Evolutionary conservation across 768 basidiomycete genomes (phyloP).

Genomic region (Macrocybe gigantea): DNA sequence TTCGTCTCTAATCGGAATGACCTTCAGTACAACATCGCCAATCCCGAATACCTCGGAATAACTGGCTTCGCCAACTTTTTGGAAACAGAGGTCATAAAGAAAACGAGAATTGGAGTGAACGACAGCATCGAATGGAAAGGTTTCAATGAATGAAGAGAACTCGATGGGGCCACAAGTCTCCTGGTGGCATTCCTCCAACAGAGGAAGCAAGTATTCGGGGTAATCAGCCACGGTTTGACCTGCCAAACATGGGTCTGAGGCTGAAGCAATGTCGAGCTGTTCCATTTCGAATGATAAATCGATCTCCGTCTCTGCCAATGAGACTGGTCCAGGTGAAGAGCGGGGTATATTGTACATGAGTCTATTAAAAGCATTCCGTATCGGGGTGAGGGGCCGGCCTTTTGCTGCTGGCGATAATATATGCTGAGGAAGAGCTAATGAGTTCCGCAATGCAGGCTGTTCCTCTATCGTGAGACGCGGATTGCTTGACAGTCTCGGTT

Average conservation of each 20-base stretch:
- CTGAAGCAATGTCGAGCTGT: conserved; percentile 31
- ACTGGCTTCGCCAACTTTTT: conserved; percentile 93
- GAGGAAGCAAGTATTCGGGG: conserved; percentile 53
- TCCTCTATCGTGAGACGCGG: no score
- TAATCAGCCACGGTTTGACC: conserved; percentile 20
- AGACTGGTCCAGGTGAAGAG: conserved; percentile 51
- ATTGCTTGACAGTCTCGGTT: no score
- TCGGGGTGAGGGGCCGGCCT: conserved; percentile 65
- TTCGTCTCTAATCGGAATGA: conserved; percentile 71
- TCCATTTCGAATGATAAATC: conserved; percentile 49
- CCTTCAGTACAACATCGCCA: conserved; percentile 84
- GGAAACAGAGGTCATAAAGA: conserved; percentile 35
- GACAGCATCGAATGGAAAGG: conserved; percentile 71
- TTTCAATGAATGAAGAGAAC: conserved; percentile 79
- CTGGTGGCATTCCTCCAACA: conserved; percentile 72
- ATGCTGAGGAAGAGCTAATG: conserved; percentile 5
- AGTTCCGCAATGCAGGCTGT: no score
- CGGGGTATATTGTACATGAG: conserved; percentile 30
- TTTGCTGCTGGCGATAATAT: conserved; percentile 31
- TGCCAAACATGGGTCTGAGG: conserved; percentile 13
- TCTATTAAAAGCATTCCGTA: conserved; percentile 38
- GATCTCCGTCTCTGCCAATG: conserved; percentile 36
- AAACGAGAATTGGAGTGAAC: conserved; percentile 27
- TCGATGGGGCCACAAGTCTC: conserved; percentile 55
- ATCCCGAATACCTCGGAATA: conserved; percentile 96